Evolutionary conservation across 2,329 filamentous ascomycete genomes (phyloP), one percentile per base, ranked within the genome.

Genomic region (Arthrinium phaeospermum): DNA sequence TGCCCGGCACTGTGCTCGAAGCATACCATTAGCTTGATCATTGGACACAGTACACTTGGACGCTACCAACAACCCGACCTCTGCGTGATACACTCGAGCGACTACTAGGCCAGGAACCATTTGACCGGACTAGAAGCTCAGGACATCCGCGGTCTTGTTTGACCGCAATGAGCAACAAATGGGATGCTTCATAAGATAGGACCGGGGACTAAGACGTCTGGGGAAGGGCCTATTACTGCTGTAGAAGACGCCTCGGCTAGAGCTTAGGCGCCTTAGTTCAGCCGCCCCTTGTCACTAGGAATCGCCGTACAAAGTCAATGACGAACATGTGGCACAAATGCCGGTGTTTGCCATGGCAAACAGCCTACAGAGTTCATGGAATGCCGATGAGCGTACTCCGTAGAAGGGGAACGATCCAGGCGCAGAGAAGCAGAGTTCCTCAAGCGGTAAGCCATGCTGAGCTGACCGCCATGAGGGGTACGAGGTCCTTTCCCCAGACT

Each of bases 211-310:
- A 34, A 24, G 34, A 12, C n/a, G 57, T n/a, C 57, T 37, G 34
- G 34, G 57, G 57, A 24, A 64, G 30, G 57, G 19, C 30, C 16
- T 34, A 22, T 37, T 16, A 37, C 19, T n/a, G 22, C 27, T 61
- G 53, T 34, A 37, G 16, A n/a, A 41, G 34, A 19, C 57, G 34
- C 7, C 57, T 64, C 34, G 57, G 34, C n/a, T 41, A 10, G 8
- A 61, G 53, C 16, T 61, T 61, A 37, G 30, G 30, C 53, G 30
- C 19, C 57, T 41, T 64, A 64, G 19, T n/a, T 64, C 19, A 64
- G 57, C 57, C 34, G 57, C 57, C 19, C 34, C 30, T 64, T 64
- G 57, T 64, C 34, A 41, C 22, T 64, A 64, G 57, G 10, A 64
- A 41, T 41, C 22, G 30, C 30, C 57, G 22, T 41, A n/a, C 22